phyloP scores from a whole-genome alignment of 2,329 filamentous ascomycete species.

The Chaetomium olivaceum region DNA sequence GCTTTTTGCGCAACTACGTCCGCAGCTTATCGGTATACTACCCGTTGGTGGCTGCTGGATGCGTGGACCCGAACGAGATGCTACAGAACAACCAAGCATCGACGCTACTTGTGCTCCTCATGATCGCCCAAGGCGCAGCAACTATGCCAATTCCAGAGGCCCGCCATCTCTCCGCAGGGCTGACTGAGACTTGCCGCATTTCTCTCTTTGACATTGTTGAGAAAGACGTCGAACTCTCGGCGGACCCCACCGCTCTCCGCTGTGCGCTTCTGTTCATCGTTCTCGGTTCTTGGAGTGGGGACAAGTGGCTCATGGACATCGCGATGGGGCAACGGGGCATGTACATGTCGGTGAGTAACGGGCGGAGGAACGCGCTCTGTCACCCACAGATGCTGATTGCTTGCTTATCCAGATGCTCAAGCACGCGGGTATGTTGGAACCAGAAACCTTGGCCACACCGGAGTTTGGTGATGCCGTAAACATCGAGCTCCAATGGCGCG shows the following conservation, averaged over 20 bases:
- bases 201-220: conserved; percentile 72
- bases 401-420: conserved; percentile 58
- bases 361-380: not conserved
- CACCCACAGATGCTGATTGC: not conserved
- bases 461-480: conserved; percentile 45
- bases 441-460: conserved; percentile 47
- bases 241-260: conserved; percentile 63
- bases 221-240: conserved; percentile 67
- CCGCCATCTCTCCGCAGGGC: conserved; percentile 63
- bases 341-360: conserved; percentile 60
- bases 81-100: conserved; percentile 66
- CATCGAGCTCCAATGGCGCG: conserved; percentile 58
- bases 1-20: conserved; percentile 66
- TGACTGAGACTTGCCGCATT: conserved; percentile 71
- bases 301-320: conserved; percentile 78
- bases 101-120: conserved; percentile 66
- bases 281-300: conserved; percentile 70
- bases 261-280: conserved; percentile 68
- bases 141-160: conserved; percentile 66
- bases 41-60: conserved; percentile 59
- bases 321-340: conserved; percentile 72
- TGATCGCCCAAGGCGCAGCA: conserved; percentile 71
- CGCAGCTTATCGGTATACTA: conserved; percentile 68
- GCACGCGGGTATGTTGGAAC: conserved; percentile 66
- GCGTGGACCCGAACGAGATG: conserved; percentile 66